These are phyloP conservation scores for Remersonia thermophila DNA, from an alignment of 2,329 filamentous ascomycete species.

Conservation along the genomic window DNA sequence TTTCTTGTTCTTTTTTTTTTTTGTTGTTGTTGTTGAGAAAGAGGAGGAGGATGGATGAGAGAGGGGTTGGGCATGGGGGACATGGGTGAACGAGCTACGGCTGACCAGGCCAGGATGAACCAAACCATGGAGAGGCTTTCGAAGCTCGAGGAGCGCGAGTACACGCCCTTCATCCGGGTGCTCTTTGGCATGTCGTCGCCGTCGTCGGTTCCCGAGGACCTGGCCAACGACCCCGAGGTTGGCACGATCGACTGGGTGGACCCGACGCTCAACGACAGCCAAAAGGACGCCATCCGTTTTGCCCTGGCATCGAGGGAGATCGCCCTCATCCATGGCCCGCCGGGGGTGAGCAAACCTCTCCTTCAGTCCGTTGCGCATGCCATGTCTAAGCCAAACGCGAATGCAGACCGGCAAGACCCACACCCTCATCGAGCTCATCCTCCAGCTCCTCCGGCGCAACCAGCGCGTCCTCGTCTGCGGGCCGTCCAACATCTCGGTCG, in stretches of 20 bases:
- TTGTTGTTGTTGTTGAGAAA: no score
- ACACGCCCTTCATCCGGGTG: slow-evolving; percentile 48
- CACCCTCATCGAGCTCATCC: slow-evolving; percentile 85
- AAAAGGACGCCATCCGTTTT: slow-evolving; percentile 64
- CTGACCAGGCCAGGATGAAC: slow-evolving; percentile 41
- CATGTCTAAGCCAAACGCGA: not conserved
- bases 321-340: slow-evolving; percentile 85
- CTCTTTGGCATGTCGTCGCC: slow-evolving; percentile 48
- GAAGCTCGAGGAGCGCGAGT: slow-evolving; percentile 44
- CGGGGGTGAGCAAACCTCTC: slow-evolving; percentile 45
- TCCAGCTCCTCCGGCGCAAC: slow-evolving; percentile 68
- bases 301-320: slow-evolving; percentile 71
- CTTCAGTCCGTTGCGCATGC: not conserved
- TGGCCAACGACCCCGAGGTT: slow-evolving; percentile 29
- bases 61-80: not conserved
- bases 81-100: not conserved
- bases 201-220: slow-evolving; percentile 32
- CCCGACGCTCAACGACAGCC: slow-evolving; percentile 49
- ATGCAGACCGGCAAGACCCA: slow-evolving; percentile 82
- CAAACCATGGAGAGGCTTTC: slow-evolving; percentile 47
- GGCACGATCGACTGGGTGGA: slow-evolving; percentile 48
- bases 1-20: no score
- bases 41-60: no score
- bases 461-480: slow-evolving; percentile 83
- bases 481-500: slow-evolving; percentile 91